Evolutionary conservation across 106 monocot species (phyloP).

Genomic region (Triglochin maritima): DNA sequence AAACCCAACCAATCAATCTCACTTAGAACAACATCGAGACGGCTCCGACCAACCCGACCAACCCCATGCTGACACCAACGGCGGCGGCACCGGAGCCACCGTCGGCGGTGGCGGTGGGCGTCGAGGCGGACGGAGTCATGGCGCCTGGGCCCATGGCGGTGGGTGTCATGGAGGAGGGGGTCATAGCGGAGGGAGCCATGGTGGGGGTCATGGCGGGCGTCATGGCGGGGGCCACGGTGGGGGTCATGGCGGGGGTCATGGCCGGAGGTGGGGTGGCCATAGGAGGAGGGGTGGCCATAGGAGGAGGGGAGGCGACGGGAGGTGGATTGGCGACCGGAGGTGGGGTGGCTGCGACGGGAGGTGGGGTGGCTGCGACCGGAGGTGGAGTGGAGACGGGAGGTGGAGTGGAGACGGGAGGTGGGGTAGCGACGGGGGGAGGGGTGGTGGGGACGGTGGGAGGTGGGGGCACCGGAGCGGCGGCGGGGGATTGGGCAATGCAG

Average conservation of each 20-base stretch:
- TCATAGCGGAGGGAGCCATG: too few relatives aligned
- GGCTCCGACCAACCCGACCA: background rate
- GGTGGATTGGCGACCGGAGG: background rate
- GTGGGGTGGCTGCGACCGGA: too few relatives aligned
- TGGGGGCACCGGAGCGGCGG: background rate
- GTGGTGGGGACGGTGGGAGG: too few relatives aligned
- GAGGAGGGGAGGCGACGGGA: background rate
- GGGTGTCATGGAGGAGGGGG: too few relatives aligned
- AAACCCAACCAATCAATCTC: too few relatives aligned
- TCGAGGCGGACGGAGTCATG: too few relatives aligned
- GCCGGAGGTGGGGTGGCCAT: background rate
- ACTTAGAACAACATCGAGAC: background rate
- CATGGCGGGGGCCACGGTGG: background rate
- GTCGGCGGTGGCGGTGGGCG: background rate
- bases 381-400: background rate
- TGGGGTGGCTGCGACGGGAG: background rate
- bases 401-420: too few relatives aligned
- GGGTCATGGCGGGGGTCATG: background rate
- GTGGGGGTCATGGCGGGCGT: background rate
- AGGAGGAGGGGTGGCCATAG: background rate
- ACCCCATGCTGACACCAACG: background rate
- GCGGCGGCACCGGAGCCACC: background rate
- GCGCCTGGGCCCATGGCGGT: too few relatives aligned
- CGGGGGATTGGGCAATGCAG: slow-evolving; percentile 2
- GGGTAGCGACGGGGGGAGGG: too few relatives aligned